Evolutionary conservation across 139 green algal species (phyloP).

Genomic region (Volvox africanus): DNA sequence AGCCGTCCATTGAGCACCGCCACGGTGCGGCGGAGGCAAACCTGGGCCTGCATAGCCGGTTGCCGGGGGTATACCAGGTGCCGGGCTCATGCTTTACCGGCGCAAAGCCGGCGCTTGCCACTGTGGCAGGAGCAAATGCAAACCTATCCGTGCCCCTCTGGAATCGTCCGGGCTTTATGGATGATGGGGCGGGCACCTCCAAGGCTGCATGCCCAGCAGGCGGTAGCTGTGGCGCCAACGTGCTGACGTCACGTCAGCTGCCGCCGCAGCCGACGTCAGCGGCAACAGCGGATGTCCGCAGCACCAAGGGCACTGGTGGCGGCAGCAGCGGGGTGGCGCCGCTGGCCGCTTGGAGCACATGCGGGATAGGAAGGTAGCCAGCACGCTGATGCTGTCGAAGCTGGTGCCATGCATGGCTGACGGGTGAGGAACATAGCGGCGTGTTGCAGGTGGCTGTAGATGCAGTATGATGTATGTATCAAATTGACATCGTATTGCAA

Average conservation of each 20-base stretch:
- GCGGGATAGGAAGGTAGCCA: background rate
- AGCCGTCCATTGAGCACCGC: background rate
- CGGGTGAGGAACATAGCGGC: too few species aligned
- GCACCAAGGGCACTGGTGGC: background rate
- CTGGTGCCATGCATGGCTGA: background rate
- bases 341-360: slow-evolving; percentile 13
- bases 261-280: background rate
- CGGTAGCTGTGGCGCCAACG: background rate
- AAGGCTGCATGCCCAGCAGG: background rate
- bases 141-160: background rate
- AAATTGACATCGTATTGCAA: too few species aligned
- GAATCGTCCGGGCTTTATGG: background rate
- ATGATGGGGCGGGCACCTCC: background rate
- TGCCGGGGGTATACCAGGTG: background rate
- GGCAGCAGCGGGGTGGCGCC: background rate
- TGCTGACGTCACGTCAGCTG: background rate
- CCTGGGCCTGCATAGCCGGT: background rate
- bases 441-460: too few species aligned
- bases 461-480: too few species aligned
- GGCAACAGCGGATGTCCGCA: background rate
- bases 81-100: background rate
- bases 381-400: background rate
- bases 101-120: background rate
- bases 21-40: background rate
- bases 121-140: background rate